These are phyloP conservation scores for Fraxinus greggii DNA, from an alignment of 305 asterid species.

Conservation along the genomic window DNA sequence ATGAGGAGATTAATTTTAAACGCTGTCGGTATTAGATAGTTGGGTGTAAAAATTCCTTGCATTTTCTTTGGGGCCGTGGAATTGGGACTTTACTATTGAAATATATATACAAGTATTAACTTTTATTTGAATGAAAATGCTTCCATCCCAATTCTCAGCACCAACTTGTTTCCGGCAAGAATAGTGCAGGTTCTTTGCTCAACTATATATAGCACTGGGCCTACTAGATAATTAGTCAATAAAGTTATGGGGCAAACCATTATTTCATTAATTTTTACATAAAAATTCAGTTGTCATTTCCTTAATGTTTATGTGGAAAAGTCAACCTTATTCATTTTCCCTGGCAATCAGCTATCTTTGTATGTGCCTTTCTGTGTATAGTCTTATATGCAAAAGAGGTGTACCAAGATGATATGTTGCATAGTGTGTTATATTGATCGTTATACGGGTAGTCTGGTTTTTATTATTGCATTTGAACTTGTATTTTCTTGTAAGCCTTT, in stretches of 20 bases:
- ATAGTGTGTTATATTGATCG: neutral
- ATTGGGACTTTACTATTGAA: neutral
- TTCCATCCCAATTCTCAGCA: neutral
- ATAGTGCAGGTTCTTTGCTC: neutral
- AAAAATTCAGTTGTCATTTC: neutral
- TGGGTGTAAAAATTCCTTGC: neutral
- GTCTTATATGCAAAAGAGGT: neutral
- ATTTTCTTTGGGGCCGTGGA: neutral
- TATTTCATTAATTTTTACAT: neutral
- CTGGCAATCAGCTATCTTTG: neutral
- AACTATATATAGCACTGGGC: too few relatives aligned
- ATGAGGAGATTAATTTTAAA: neutral
- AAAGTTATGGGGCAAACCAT: neutral
- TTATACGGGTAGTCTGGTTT: neutral
- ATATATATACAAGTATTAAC: neutral
- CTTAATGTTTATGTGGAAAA: neutral
- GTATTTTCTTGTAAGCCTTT: neutral
- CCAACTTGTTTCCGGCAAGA: neutral
- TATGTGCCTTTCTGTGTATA: neutral
- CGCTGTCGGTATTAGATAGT: neutral
- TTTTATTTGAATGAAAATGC: neutral
- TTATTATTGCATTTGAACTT: neutral
- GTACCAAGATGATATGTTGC: neutral
- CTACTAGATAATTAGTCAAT: neutral
- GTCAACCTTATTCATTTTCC: neutral